Base-by-base conservation (phyloP, 345 rosid species). In the Citrus maxima region DNA sequence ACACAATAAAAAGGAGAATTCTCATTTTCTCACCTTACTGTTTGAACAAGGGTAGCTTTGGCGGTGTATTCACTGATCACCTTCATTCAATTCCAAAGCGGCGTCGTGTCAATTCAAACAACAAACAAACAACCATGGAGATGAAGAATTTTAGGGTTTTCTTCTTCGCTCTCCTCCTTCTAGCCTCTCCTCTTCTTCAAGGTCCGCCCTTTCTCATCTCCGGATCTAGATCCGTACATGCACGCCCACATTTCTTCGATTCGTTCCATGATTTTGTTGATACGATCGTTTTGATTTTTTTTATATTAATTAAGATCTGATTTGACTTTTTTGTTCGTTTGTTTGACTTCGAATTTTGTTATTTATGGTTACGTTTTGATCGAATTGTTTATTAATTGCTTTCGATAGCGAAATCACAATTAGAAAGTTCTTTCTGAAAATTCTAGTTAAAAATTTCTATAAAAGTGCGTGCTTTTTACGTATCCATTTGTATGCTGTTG, bases 161-260 rank as follows among this genome's bases (percentile, higher is more conserved):
- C 80, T 80, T 93, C 90, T 81, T 89, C 64, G 89, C 91, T 74
- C 72, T 95, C 72, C 88, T 95, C 86, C 84, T 95, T 77, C 84
- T 93, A 49, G 94, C 87, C 1, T 90, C 90, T 70, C 93, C 95
- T 84, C 74, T 93, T 73, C 87, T 91, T 73, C 95, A 92, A 86
- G 99, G 97, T 95, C 56, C 30, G 51, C 58, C 34, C 46, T 28
- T 58, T 60, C 77, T 77, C 25, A 27, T 42, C 67, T 80, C 74
- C 78, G 81, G 94, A 92, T 91, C 93, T 86, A 74, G 90, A 90
- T 86, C 89, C 73, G 14, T 72, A 24, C 67, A 25, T 10, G 13
- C 42, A 22, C 62, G 7, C 51, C 10, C 16, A n/a, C 51, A 19
- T 64, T 59, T 24, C 10, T 34, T 5, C 30, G 7, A 65, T 63